These are phyloP conservation scores for Cordyceps cicadae DNA, from an alignment of 2,329 filamentous ascomycete genomes.

Conservation along the genomic window DNA sequence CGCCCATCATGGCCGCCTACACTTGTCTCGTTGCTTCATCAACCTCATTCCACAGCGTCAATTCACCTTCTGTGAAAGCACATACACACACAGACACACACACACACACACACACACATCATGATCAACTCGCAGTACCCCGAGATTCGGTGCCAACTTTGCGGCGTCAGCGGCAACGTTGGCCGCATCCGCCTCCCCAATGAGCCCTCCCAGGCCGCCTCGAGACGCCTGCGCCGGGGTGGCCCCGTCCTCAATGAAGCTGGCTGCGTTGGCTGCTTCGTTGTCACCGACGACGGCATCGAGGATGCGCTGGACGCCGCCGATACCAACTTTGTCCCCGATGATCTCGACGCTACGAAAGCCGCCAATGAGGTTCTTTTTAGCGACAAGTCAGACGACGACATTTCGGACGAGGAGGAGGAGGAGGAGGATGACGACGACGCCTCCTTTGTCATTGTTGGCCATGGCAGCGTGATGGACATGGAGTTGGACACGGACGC, in stretches of 20 bases:
- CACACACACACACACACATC: not conserved
- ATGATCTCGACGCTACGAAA: not conserved
- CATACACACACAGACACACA: too few species aligned
- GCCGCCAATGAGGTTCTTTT: slow-evolving; percentile 3
- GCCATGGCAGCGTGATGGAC: not conserved
- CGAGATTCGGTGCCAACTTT: slow-evolving; percentile 20
- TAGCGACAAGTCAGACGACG: not conserved
- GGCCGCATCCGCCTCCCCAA: slow-evolving; percentile 16
- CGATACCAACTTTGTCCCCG: not conserved
- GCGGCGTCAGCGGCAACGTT: slow-evolving; percentile 23
- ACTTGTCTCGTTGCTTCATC: not conserved
- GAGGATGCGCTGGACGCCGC: not conserved
- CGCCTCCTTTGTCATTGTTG: not conserved
- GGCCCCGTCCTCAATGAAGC: not conserved
- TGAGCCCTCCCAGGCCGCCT: slow-evolving; percentile 17
- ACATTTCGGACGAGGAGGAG: not conserved
- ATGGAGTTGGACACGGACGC: not conserved
- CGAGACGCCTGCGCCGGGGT: slow-evolving; percentile 1
- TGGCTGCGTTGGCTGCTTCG: slow-evolving; percentile 11
- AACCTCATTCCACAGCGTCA: not conserved
- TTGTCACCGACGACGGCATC: slow-evolving; percentile 8
- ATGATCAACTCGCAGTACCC: not conserved
- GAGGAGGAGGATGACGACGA: not conserved
- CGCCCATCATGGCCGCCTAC: not conserved
- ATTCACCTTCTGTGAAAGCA: not conserved